A percentile compares a stretch with the other conserved stretches of the same genome.
phyloP scores from a whole-genome alignment of 1,284 basidiomycete genomes.

The Amylostereum areolatum region DNA sequence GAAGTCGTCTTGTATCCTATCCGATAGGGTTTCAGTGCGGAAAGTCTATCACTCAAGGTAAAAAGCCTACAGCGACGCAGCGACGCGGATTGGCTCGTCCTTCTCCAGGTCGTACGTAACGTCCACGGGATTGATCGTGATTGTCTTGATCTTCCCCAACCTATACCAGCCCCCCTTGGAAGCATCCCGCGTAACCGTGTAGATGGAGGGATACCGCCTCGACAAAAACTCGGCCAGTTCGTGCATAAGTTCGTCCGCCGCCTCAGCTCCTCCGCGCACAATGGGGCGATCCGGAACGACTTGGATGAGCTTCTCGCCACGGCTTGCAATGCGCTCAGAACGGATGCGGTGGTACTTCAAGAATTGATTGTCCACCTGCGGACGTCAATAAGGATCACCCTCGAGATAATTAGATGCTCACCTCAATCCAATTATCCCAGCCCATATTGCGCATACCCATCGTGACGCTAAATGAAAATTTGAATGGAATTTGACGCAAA shows the following conservation, averaged over 20 bases:
- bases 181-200: slow-evolving; percentile 39
- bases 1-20: slow-evolving; percentile 64
- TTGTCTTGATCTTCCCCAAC: slow-evolving; percentile 41
- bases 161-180: slow-evolving; percentile 44
- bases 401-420: no score
- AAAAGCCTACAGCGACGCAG: slow-evolving; percentile 46
- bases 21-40: neutral
- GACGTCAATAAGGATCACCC: no score
- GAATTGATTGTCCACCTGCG: slow-evolving; percentile 53
- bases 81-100: slow-evolving; percentile 57
- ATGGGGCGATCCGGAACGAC: slow-evolving; percentile 46
- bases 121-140: slow-evolving; percentile 47
- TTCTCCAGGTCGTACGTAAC: slow-evolving; percentile 44
- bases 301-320: slow-evolving; percentile 40
- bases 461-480: slow-evolving; percentile 41
- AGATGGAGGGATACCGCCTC: slow-evolving; percentile 56
- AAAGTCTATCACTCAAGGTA: neutral
- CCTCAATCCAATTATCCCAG: slow-evolving; percentile 68
- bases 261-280: slow-evolving; percentile 21
- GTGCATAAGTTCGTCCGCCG: slow-evolving; percentile 59
- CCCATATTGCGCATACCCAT: slow-evolving; percentile 68
- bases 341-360: slow-evolving; percentile 48
- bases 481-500: neutral
- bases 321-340: slow-evolving; percentile 43
- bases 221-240: slow-evolving; percentile 62